phyloP scores from a whole-genome alignment of 352 stramenopile species.

The Globisporangium spinosum region DNA sequence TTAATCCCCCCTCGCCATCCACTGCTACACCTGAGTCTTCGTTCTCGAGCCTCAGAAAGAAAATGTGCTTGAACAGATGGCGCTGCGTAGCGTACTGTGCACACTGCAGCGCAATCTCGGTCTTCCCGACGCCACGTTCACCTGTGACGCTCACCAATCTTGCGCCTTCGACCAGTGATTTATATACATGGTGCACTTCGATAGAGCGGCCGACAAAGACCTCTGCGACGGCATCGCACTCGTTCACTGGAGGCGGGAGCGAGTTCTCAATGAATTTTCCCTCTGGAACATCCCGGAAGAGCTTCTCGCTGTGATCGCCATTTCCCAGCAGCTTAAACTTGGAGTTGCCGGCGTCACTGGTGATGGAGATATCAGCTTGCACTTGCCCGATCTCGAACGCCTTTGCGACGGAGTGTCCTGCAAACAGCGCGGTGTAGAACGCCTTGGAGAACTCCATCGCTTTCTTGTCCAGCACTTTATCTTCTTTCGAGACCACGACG shows the following conservation, averaged over 20 bases:
- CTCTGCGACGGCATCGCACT: constrained; percentile 71
- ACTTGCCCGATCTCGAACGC: constrained; percentile 86
- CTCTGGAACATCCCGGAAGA: constrained; percentile 58
- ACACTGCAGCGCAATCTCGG: constrained; percentile 68
- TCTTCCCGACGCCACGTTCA: constrained; percentile 76
- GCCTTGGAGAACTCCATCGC: constrained; percentile 85
- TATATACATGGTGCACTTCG: constrained; percentile 78
- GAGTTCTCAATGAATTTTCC: constrained; percentile 65
- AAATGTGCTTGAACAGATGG: constrained; percentile 67
- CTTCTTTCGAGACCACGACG: constrained; percentile 83
- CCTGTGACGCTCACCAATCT: constrained; percentile 73
- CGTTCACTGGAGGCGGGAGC: constrained; percentile 49
- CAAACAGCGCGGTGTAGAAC: constrained; percentile 88
- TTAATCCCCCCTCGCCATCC: not conserved
- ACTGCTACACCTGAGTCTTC: constrained; percentile 6
- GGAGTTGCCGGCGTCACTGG: constrained; percentile 37
- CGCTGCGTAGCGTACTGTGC: constrained; percentile 77
- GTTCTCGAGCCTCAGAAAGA: constrained; percentile 53
- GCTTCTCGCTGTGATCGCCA: constrained; percentile 67
- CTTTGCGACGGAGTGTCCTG: constrained; percentile 63
- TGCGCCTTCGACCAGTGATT: constrained; percentile 70
- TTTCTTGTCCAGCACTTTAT: constrained; percentile 85
- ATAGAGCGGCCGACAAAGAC: constrained; percentile 75
- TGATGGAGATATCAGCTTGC: constrained; percentile 65
- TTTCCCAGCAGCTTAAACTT: constrained; percentile 81